Evolutionary conservation across 1,284 basidiomycete genomes (phyloP), one percentile per base, ranked within the genome.

Genomic region (Heterobasidion annosum): DNA sequence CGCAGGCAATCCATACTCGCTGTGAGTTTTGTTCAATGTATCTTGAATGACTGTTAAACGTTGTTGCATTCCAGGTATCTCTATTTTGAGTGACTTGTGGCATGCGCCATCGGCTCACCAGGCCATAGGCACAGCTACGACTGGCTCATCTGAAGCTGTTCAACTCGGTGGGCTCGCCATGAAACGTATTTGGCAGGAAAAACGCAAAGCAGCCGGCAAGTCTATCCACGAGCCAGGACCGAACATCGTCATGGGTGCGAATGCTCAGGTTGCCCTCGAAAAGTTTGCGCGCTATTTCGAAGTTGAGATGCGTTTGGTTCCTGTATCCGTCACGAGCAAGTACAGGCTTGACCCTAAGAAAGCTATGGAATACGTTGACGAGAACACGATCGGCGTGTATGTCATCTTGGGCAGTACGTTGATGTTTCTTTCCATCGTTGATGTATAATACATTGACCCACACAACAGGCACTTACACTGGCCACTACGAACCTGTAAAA

Each of bases 271-370:
- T 48, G 70, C 70, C 1, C 66, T 71, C 40, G 93, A 96, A 70
- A 95, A 96, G 69, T 93, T 96, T 65, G 93, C 93, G 9, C 77
- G 91, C 10, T 95, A 95, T 70, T 95, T 93, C 59, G 93, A 95
- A 55, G 89, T 94, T 48, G 93, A 95, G 68, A 83, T 79, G 59
- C 74, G 91, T 19, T 78, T 93, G 3, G 91, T 94, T 1, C 89
- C 88, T 1, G 79, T 91, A 57, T 83, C 82, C 34, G 78, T 73
- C 18, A 84, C 87, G 62, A 88, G 85, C 65, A 77, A 87, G 58
- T 97, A 94, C 64, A 77, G 89, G 53, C 79, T 98, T 62, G 85
- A 90, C 64, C 81, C 93, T 1, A 86, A 91, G 69, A 86, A 83
- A 60, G 89, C 89, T 0, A 88, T 96, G 79, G 78, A 96, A 50